Percentiles rank a stretch among this genome's conserved stretches.
phyloP scores from a whole-genome alignment of 768 basidiomycete genomes.

The Rossbeevera mucosa region DNA sequence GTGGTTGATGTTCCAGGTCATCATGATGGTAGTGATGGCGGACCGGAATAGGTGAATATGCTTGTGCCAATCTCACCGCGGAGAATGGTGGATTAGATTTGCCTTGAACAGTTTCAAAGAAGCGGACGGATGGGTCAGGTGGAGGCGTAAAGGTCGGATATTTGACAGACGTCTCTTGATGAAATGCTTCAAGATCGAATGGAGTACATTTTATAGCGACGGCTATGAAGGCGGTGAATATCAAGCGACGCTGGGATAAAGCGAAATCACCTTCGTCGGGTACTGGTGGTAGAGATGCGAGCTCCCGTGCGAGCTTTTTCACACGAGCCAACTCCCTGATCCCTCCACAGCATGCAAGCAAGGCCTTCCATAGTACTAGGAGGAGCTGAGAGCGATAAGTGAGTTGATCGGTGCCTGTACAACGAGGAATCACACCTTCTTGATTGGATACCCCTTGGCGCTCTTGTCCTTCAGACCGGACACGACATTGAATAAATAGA shows the following conservation, averaged over 20 bases:
- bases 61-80: slow-evolving; percentile 74
- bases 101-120: slow-evolving; percentile 19
- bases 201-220: slow-evolving; percentile 85
- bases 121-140: slow-evolving; percentile 35
- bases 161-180: slow-evolving; percentile 87
- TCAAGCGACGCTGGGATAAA: background rate
- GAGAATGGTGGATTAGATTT: slow-evolving; percentile 35
- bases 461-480: slow-evolving; percentile 88
- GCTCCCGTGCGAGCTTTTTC: slow-evolving; percentile 80
- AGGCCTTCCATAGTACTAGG: slow-evolving; percentile 89
- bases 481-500: slow-evolving; percentile 89
- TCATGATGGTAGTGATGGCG: slow-evolving; percentile 94
- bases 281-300: slow-evolving; percentile 64
- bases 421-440: slow-evolving; percentile 59
- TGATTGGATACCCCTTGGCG: slow-evolving; percentile 93
- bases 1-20: slow-evolving; percentile 51
- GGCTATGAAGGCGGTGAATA: slow-evolving; percentile 30
- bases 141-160: slow-evolving; percentile 90
- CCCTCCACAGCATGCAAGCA: slow-evolving; percentile 90
- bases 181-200: slow-evolving; percentile 84
- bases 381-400: slow-evolving; percentile 56
- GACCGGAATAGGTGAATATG: slow-evolving; percentile 88
- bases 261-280: slow-evolving; percentile 43
- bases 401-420: background rate
- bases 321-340: slow-evolving; percentile 80